Base-by-base conservation (phyloP, 208 protist genomes). In the Wallacemonas sp. region DNA sequence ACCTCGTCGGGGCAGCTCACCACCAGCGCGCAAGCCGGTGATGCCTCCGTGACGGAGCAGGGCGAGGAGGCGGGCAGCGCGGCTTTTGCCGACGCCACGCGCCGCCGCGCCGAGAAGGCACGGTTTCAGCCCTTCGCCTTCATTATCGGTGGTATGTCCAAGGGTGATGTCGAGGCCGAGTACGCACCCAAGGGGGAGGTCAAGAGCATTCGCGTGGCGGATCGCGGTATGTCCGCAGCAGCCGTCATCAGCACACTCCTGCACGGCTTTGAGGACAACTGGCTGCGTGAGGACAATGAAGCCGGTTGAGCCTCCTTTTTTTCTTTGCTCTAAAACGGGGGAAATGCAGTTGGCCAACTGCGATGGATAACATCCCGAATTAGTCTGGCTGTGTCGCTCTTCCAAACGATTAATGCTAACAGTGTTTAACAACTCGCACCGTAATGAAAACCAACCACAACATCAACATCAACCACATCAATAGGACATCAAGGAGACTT, bases 71-170 rank as follows among this genome's bases (percentile, higher is more conserved):
- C 74, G 2, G 77, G 72, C 11, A 70, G 43, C 2, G 33, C 33
- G 24, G 73, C 70, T 23, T 90, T 91, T 61, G 38, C 80, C 9
- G 26, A 68, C 44, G 57, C 49, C 36, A 75, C 81, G 54, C 76
- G 78, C 32, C 44, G 74, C 26, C 74, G 75, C 1, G 78, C 55
- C 19, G 81, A 81, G 67, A 61, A 67, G 21, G 57, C 60, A 0
- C 76, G 78, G 61, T 95, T 95, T 57, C 64, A 67, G 26, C 90
- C 90, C 8, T 95, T 95, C 66, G 90, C 90, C 27, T 90, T 95
- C 69, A 77, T 95, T 24, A 74, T 95, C 41, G 90, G 90, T 64
- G 90, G 90, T 30, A 95, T 95, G 90, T 83, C 90, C 5, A 86
- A 75, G 48, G 90, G 90, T 34, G 83, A 95, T 52, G 87, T 95